Base-by-base conservation (phyloP, 179 eudicot species). In the Spergularia azorica region DNA sequence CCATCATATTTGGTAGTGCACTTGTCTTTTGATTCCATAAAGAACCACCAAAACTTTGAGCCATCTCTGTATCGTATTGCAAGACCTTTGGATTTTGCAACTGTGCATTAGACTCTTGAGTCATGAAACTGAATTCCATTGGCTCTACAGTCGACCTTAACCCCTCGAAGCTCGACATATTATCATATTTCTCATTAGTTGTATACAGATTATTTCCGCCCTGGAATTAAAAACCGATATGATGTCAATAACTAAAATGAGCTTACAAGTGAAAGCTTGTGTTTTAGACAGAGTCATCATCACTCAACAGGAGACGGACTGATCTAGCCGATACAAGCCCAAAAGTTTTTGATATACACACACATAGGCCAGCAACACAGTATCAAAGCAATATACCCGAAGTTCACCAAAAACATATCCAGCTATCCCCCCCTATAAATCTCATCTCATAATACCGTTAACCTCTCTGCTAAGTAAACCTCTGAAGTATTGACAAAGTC, bases 91-190 rank as follows among this genome's bases (percentile, higher is more conserved):
- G 83, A 72, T 87, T 87, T 70, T 75, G 87, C 78, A 87, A 87
- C 75, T 83, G 89, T 54, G 90, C 58, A 83, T 76, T 87, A 3
- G 93, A 79, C 75, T 86, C 87, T 63, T 90, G 91, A 41, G 88
- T 81, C 83, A 90, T 86, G 67, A 94, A 92, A 81, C 94, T 92
- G 81, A 89, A 94, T 74, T 94, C 98, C 84, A 94, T 92, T 9
- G 92, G 98, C 81, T 88, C 94, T 52, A 76, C 83, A 61, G 79
- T 73, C 68, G 89, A 81, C 78, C 93, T 84, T 77, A 84, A 80
- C 56, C 83, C 94, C 76, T 84, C 90, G 63, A 85, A 90, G 76
- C 80, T 84, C 46, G 87, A 60, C 62, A 84, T 76, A 65, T 75
- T 74, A 64, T 82, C 88, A 70, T 80, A 89, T 78, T 86, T 89